Evolutionary conservation across 2,329 filamentous ascomycete species (phyloP).

Genomic region (Colletotrichum sp.): DNA sequence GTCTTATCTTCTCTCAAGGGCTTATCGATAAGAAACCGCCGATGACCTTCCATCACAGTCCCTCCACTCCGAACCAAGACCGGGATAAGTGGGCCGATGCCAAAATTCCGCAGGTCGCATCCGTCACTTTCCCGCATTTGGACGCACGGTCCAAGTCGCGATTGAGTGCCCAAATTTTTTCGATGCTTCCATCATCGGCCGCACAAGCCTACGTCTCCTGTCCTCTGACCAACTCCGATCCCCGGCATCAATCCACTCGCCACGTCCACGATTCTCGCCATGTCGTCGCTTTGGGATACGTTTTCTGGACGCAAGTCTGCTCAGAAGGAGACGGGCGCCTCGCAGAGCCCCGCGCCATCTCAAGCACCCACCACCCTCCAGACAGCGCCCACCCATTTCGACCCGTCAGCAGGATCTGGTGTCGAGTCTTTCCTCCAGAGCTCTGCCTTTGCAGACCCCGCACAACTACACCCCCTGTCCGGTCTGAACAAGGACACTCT

Average conservation of each 20-base stretch:
- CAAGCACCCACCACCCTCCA: slow-evolving; percentile 56
- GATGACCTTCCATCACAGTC: not conserved
- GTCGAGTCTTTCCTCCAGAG: slow-evolving; percentile 85
- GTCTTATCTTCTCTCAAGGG: not conserved
- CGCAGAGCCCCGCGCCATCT: slow-evolving; percentile 36
- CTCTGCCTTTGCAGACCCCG: slow-evolving; percentile 81
- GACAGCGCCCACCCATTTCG: slow-evolving; percentile 64
- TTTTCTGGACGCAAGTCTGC: slow-evolving; percentile 63
- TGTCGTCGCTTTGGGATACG: slow-evolving; percentile 67
- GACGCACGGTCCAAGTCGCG: slow-evolving; percentile 25
- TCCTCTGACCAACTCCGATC: slow-evolving; percentile 5
- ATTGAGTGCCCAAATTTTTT: slow-evolving; percentile 24
- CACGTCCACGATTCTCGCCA: slow-evolving; percentile 32
- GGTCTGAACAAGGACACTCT: slow-evolving; percentile 91
- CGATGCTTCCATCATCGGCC: slow-evolving; percentile 22
- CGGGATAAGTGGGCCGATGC: slow-evolving; percentile 6
- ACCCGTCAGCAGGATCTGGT: slow-evolving; percentile 76
- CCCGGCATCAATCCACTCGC: slow-evolving; percentile 10
- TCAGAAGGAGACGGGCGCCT: slow-evolving; percentile 34
- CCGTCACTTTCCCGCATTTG: slow-evolving; percentile 3
- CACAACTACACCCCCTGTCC: slow-evolving; percentile 89
- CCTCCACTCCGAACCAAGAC: not conserved
- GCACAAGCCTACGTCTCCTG: slow-evolving; percentile 8
- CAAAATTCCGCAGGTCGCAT: not conserved
- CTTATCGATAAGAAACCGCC: not conserved